phyloP scores from a whole-genome alignment of 371 early-diverging fungal species.

The Mortierella sp. region DNA sequence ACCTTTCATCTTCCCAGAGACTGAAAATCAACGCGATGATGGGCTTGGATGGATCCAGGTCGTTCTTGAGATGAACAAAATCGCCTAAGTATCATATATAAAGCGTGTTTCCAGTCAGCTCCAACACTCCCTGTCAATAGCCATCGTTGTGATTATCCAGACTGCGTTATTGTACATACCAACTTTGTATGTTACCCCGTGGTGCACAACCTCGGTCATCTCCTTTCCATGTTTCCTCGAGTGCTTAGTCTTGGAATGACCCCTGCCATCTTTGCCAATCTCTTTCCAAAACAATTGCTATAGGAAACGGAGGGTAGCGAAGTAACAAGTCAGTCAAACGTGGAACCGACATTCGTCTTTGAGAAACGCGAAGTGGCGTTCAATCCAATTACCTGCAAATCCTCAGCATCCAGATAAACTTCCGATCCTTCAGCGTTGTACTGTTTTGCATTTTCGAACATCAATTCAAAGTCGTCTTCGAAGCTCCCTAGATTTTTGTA shows the following conservation, averaged over 20 bases:
- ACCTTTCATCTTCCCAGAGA: conserved; percentile 50
- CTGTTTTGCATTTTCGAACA: conserved; percentile 82
- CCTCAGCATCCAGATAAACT: conserved; percentile 78
- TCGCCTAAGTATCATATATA: conserved; percentile 14
- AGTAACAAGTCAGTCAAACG: no score
- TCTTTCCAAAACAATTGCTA: conserved; percentile 47
- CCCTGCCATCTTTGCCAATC: conserved; percentile 41
- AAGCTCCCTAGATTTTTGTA: conserved; percentile 69
- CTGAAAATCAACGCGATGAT: conserved; percentile 41
- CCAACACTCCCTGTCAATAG: no score
- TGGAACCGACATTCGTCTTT: no score
- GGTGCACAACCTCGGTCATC: conserved; percentile 18
- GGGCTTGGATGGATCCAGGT: conserved; percentile 35
- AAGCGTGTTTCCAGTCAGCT: no score
- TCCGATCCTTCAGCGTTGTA: conserved; percentile 84
- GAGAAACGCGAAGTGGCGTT: no score
- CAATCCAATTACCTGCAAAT: conserved; percentile 60
- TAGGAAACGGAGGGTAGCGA: no score
- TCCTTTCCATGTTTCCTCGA: conserved; percentile 31
- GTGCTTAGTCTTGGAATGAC: conserved; percentile 18
- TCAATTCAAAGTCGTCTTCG: conserved; percentile 72
- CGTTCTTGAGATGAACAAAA: conserved; percentile 46
- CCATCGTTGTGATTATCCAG: no score
- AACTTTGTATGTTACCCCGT: conserved; percentile 21
- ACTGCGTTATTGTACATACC: no score